A percentile compares a stretch with the other conserved stretches of the same genome.
These are phyloP conservation scores for Microdochium bolleyi DNA, from an alignment of 2,329 filamentous ascomycete species.

Conservation along the genomic window DNA sequence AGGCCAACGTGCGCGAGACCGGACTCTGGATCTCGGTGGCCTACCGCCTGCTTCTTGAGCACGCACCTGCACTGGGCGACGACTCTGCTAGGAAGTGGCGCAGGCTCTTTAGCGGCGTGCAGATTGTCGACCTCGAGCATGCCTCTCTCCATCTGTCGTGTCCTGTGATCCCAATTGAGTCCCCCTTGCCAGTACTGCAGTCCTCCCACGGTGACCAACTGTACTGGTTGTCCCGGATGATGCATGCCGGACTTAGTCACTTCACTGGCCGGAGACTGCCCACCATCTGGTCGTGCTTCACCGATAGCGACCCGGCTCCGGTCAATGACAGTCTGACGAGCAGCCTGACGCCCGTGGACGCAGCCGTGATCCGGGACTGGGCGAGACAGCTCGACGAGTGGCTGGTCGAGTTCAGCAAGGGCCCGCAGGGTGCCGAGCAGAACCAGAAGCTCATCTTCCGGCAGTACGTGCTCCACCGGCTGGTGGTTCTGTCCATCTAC, in stretches of 20 bases:
- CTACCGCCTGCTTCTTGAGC: conserved; percentile 30
- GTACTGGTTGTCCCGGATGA: conserved; percentile 32
- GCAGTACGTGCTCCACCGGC: conserved; percentile 31
- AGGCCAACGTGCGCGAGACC: conserved; percentile 31
- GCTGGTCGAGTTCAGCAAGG: conserved; percentile 28
- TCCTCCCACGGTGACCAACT: conserved; percentile 29
- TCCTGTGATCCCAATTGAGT: conserved; percentile 29
- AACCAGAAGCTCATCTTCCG: conserved; percentile 26
- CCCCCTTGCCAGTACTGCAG: conserved; percentile 26
- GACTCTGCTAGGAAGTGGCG: conserved; percentile 30
- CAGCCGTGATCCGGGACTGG: conserved; percentile 32
- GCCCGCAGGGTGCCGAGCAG: conserved; percentile 19
- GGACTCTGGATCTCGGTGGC: conserved; percentile 34
- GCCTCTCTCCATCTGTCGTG: conserved; percentile 31
- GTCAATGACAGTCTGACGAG: conserved; percentile 10
- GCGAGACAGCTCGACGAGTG: conserved; percentile 31
- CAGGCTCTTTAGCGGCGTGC: conserved; percentile 25
- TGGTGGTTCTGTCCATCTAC: conserved; percentile 33
- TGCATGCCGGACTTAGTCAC: conserved; percentile 32
- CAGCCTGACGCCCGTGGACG: conserved; percentile 27
- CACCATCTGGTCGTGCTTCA: conserved; percentile 33
- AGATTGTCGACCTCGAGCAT: conserved; percentile 35
- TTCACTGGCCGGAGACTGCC: conserved; percentile 32
- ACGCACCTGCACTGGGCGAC: conserved; percentile 28
- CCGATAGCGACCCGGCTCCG: conserved; percentile 8